phyloP scores from a whole-genome alignment of 2,329 filamentous ascomycete species.

The Dryadomyces quercus-mongolicae region DNA sequence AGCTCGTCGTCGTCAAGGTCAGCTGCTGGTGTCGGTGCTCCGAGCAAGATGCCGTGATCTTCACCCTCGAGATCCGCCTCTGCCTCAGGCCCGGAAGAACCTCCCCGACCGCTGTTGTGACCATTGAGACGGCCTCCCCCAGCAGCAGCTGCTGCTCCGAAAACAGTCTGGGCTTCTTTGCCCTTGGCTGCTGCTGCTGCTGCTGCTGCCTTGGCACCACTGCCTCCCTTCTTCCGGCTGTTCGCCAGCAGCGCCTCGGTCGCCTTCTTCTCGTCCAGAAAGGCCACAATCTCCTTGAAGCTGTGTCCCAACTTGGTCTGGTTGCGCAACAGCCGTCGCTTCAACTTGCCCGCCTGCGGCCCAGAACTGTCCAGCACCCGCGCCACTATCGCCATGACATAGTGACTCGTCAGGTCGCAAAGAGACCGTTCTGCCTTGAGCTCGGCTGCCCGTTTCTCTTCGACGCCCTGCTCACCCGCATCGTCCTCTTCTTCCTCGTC shows the following conservation, averaged over 20 bases:
- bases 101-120: neutral
- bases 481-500: slow-evolving; percentile 53
- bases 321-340: slow-evolving; percentile 65
- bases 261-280: slow-evolving; percentile 59
- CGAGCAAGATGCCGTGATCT: slow-evolving; percentile 6
- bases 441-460: slow-evolving; percentile 49
- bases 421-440: slow-evolving; percentile 74
- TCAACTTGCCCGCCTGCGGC: slow-evolving; percentile 49
- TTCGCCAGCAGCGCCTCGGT: slow-evolving; percentile 26
- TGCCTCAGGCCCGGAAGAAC: too few species aligned
- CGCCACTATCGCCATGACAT: slow-evolving; percentile 68
- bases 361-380: slow-evolving; percentile 58
- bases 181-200: slow-evolving; percentile 10
- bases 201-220: slow-evolving; percentile 16
- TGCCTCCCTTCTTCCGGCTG: slow-evolving; percentile 26
- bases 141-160: slow-evolving; percentile 19
- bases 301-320: slow-evolving; percentile 69
- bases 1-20: slow-evolving; percentile 13
- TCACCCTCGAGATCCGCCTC: neutral
- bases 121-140: slow-evolving; percentile 22
- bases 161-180: slow-evolving; percentile 11
- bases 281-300: slow-evolving; percentile 72
- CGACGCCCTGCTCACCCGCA: slow-evolving; percentile 29
- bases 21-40: slow-evolving; percentile 11
- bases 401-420: slow-evolving; percentile 74